Conservation (phyloP, 345 rosid genomes). For the Hypericum androsaemum region DNA sequence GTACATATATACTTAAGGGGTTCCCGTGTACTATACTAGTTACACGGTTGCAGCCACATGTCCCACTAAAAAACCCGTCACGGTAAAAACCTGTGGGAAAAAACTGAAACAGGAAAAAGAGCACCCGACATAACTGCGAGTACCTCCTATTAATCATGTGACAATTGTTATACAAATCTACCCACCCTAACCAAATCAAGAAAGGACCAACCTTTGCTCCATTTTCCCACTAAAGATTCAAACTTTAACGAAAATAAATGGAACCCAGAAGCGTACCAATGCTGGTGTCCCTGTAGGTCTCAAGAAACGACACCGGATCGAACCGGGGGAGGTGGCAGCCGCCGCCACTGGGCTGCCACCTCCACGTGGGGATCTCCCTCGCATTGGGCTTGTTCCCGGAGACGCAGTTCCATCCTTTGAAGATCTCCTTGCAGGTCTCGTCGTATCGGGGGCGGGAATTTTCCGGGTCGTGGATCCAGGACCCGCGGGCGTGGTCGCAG, state of each 20-base stretch:
- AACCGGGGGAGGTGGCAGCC: conserved; percentile 51
- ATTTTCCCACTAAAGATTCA: not conserved
- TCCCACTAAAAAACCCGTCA: too few relatives aligned
- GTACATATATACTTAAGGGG: too few relatives aligned
- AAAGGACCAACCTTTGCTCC: too few relatives aligned
- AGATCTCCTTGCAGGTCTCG: conserved; percentile 71
- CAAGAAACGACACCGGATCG: conserved; percentile 51
- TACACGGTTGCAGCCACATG: too few relatives aligned
- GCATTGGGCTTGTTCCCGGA: conserved; percentile 59
- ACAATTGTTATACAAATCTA: too few relatives aligned
- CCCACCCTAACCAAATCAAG: too few relatives aligned
- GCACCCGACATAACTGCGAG: too few relatives aligned
- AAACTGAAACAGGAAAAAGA: too few relatives aligned
- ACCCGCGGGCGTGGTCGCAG: conserved; percentile 63
- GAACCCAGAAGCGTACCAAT: conserved; percentile 42
- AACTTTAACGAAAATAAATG: not conserved
- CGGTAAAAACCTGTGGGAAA: too few relatives aligned
- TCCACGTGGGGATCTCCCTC: conserved; percentile 55
- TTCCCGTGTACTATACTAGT: too few relatives aligned
- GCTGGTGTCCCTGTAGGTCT: conserved; percentile 41
- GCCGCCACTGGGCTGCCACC: conserved; percentile 70
- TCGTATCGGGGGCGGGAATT: conserved; percentile 27
- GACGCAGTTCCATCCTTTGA: conserved; percentile 89
- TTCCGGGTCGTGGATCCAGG: conserved; percentile 58
- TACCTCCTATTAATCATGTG: too few relatives aligned